These are phyloP conservation scores for Pestalotiopsis sp. DNA, from an alignment of 2,329 filamentous ascomycete species.

Conservation along the genomic window DNA sequence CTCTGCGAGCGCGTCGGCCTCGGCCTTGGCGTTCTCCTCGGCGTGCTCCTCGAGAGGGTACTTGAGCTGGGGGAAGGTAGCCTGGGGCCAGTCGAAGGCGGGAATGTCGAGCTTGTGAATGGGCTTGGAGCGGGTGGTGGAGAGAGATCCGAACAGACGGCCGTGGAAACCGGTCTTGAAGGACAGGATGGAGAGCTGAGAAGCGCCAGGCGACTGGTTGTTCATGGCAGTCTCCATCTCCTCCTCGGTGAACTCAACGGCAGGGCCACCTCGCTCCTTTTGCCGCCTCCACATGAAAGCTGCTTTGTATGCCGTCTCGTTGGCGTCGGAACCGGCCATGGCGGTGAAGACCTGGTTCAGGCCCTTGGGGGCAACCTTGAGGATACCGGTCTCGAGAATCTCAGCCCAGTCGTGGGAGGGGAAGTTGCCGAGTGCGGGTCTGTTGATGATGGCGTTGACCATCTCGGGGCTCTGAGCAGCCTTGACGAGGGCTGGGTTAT, in stretches of 20 bases:
- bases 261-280: constrained; percentile 75
- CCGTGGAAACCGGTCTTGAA: constrained; percentile 92
- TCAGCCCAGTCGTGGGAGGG: constrained; percentile 82
- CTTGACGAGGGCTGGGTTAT: constrained; percentile 75
- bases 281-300: constrained; percentile 92
- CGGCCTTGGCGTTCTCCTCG: constrained; percentile 80
- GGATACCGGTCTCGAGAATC: constrained; percentile 77
- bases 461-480: constrained; percentile 78
- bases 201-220: constrained; percentile 77
- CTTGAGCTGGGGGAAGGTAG: constrained; percentile 81
- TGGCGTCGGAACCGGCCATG: constrained; percentile 87
- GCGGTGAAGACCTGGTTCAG: constrained; percentile 89
- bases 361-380: constrained; percentile 81
- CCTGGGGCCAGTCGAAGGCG: constrained; percentile 93
- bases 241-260: constrained; percentile 77
- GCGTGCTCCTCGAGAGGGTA: constrained; percentile 83
- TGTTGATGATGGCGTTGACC: constrained; percentile 80
- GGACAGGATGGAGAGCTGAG: constrained; percentile 80
- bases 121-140: constrained; percentile 88
- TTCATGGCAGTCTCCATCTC: constrained; percentile 78
- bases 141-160: constrained; percentile 83
- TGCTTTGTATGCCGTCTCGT: constrained; percentile 93
- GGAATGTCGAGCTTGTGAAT: constrained; percentile 96
- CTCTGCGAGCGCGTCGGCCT: constrained; percentile 79
- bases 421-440: constrained; percentile 89